phyloP scores from a whole-genome alignment of 805 yeast genomes.

The Wickerhamomyces ciferrii region DNA sequence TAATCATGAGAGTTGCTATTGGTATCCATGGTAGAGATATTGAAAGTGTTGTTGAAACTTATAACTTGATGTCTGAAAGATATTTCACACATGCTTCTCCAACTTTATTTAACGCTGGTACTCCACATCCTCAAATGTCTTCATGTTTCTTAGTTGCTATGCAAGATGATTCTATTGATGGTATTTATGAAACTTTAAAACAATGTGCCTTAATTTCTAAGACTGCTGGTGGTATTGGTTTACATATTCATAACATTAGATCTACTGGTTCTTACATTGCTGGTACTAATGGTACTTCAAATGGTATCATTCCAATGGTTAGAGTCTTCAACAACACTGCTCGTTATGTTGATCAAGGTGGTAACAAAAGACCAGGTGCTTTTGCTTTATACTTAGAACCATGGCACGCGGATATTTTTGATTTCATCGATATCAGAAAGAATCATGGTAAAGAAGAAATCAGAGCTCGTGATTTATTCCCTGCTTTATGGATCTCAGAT shows the following conservation, averaged over 20 bases:
- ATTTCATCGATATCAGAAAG: conserved; percentile 79
- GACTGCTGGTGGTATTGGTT: conserved; percentile 94
- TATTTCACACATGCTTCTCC: conserved; percentile 95
- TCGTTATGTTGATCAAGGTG: conserved; percentile 96
- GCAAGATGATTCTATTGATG: conserved; percentile 94
- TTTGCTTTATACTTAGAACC: conserved; percentile 93
- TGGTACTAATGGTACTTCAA: conserved; percentile 89
- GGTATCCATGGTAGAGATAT: conserved; percentile 80
- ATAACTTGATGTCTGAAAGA: conserved; percentile 79
- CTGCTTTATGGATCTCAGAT: conserved; percentile 94
- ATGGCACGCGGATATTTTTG: conserved; percentile 93
- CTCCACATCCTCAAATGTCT: conserved; percentile 78
- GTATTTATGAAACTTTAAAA: conserved; percentile 85
- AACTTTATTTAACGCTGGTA: conserved; percentile 90
- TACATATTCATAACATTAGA: conserved; percentile 84
- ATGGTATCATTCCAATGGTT: conserved; percentile 93
- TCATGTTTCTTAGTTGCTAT: conserved; percentile 90
- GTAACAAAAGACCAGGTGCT: conserved; percentile 97
- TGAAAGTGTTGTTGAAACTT: conserved; percentile 69
- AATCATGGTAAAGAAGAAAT: conserved; percentile 94
- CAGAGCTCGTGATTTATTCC: conserved; percentile 89
- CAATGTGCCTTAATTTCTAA: conserved; percentile 88
- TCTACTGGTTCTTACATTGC: conserved; percentile 84
- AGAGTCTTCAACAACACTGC: conserved; percentile 95
- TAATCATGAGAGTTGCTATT: conserved; percentile 86